These are phyloP conservation scores for Zygoascus meyerae DNA, from an alignment of 1,139 yeast species.

Conservation along the genomic window DNA sequence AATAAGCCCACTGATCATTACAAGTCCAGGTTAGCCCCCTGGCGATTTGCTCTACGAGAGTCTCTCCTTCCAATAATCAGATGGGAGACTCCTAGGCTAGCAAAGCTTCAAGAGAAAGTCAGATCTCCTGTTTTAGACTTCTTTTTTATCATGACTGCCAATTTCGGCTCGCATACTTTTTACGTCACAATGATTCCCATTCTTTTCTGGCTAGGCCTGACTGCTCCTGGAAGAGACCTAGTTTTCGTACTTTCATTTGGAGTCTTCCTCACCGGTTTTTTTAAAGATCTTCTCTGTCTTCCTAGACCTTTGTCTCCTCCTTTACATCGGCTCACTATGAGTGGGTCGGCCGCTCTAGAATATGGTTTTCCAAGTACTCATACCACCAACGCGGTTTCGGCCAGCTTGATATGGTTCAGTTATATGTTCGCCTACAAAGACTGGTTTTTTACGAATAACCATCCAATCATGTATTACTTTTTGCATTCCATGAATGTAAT, in stretches of 20 bases:
- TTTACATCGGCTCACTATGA: constrained; percentile 78
- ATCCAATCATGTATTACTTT: constrained; percentile 12
- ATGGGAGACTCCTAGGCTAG: constrained; percentile 58
- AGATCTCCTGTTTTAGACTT: constrained; percentile 55
- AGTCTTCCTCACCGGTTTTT: constrained; percentile 67
- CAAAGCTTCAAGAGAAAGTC: constrained; percentile 48
- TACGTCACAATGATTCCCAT: constrained; percentile 84
- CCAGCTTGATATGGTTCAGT: constrained; percentile 47
- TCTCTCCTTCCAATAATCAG: constrained; percentile 54
- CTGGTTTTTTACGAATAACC: constrained; percentile 12
- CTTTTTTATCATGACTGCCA: constrained; percentile 86
- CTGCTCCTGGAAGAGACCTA: constrained; percentile 53
- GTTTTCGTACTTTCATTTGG: constrained; percentile 80
- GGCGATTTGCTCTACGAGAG: constrained; percentile 55
- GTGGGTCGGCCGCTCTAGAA: constrained; percentile 82
- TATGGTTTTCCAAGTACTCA: constrained; percentile 95
- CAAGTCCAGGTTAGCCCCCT: constrained; percentile 49
- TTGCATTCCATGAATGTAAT: constrained; percentile 28
- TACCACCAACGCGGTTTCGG: constrained; percentile 87
- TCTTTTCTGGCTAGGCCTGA: constrained; percentile 78
- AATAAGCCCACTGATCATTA: constrained; percentile 64
- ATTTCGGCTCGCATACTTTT: constrained; percentile 88
- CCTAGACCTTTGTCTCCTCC: constrained; percentile 96
- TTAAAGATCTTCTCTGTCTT: constrained; percentile 80
- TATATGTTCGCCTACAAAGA: constrained; percentile 17